Conservation (phyloP, 2,329 filamentous ascomycete genomes). For the Calonectria henricotiae region DNA sequence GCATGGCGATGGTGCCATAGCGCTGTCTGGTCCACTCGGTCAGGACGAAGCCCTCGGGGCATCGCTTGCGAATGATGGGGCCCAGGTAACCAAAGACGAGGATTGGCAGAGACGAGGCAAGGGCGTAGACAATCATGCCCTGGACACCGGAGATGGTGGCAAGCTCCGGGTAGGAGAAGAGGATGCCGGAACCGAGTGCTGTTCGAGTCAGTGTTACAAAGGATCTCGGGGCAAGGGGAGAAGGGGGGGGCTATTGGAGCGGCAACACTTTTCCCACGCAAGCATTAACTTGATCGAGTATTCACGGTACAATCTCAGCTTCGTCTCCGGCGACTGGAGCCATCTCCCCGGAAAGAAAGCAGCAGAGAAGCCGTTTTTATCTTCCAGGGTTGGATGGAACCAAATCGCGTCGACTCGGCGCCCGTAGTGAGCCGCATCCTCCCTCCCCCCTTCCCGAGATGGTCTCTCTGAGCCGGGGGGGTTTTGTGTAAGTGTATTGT, state of each 20-base stretch:
- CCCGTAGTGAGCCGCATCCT: constrained; percentile 87
- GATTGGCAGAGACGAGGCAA: constrained; percentile 81
- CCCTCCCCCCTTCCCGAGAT: constrained; percentile 55
- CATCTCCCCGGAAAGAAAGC: constrained; percentile 59
- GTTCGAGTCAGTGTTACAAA: constrained; percentile 63
- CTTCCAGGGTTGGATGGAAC: constrained; percentile 68
- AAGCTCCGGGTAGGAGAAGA: constrained; percentile 87
- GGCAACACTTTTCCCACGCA: constrained; percentile 98
- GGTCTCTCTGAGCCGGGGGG: constrained; percentile 49
- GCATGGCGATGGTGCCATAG: constrained; percentile 78
- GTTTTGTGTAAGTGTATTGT: constrained; percentile 37
- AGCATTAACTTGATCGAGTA: constrained; percentile 99
- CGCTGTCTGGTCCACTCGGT: constrained; percentile 89
- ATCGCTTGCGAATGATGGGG: constrained; percentile 84
- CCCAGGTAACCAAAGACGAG: constrained; percentile 83
- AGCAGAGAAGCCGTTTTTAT: background rate
- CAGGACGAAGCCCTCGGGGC: constrained; percentile 87
- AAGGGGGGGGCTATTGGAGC: constrained; percentile 69
- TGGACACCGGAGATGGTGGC: constrained; percentile 86
- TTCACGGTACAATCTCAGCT: constrained; percentile 95
- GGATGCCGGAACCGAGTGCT: constrained; percentile 88
- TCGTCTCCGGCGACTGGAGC: constrained; percentile 66
- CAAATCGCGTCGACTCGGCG: constrained; percentile 74
- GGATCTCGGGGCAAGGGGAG: constrained; percentile 40
- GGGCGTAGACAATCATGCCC: constrained; percentile 82